Conservation (phyloP, 2,329 filamentous ascomycete species). For the Pyricularia sp. region DNA sequence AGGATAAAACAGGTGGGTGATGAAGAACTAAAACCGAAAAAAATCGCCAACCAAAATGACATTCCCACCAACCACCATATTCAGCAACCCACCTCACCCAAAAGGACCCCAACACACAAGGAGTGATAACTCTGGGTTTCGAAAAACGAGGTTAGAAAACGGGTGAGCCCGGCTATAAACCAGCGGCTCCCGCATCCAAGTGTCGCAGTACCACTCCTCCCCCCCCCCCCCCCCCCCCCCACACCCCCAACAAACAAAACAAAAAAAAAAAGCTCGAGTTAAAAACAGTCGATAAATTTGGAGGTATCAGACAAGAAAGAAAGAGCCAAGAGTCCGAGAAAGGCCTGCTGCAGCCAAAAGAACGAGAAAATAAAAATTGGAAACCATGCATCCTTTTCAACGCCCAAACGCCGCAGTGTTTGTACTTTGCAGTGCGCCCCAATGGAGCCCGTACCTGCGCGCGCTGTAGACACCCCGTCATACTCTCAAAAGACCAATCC, state of each 20-base stretch:
- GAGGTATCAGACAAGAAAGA: slow-evolving; percentile 1
- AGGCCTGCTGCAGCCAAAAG: neutral
- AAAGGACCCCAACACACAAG: neutral
- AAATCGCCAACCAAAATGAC: too few relatives aligned
- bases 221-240: too few relatives aligned
- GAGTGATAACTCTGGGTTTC: neutral
- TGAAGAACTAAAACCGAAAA: too few relatives aligned
- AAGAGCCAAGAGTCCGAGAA: neutral
- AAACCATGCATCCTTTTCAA: neutral
- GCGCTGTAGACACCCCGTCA: neutral
- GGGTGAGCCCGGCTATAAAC: too few relatives aligned
- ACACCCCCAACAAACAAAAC: neutral
- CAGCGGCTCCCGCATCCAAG: too few relatives aligned
- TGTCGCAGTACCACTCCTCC: too few relatives aligned
- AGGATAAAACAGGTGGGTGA: neutral
- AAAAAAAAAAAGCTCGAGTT: neutral
- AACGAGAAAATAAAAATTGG: neutral
- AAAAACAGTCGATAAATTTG: too few relatives aligned
- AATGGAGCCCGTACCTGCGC: neutral
- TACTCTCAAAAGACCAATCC: neutral
- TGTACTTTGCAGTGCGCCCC: neutral
- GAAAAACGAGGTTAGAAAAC: neutral
- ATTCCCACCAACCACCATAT: neutral
- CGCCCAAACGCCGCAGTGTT: neutral
- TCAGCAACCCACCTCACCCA: neutral